Base-by-base conservation (phyloP, 2,329 filamentous ascomycete genomes). In the Phoma sp. region DNA sequence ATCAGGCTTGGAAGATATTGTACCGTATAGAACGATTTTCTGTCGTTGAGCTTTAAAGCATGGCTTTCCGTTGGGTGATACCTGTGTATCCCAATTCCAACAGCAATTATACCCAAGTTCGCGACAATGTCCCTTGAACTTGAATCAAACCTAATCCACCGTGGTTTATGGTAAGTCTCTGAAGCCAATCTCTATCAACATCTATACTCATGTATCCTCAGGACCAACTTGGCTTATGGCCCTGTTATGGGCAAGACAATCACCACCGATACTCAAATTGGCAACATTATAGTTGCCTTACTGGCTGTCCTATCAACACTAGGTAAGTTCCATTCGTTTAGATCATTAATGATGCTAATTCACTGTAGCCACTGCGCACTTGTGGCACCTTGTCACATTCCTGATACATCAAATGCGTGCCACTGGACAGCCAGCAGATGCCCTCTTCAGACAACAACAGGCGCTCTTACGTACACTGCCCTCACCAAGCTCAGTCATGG, bases 311-410 rank as follows among this genome's bases (percentile, higher is more conserved):
- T 57, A 6, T 53, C 53, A 9, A 57, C 53, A 1, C 15, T 61
- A 15, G 59, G 52, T 55, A 29, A n/a, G 20, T 11, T 12, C 10
- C 14, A 12, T 5, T 5, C 1, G 3, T 34, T 2, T 5, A 15
- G 15, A 12, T 7, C 7, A 25, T 7, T 7, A 17, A 9, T 11
- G 15, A 4, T 11, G 10, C 38, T 45, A 1, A 51, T 9, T 17
- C 6, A 7, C 23, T 2, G 9, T 47, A 34, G 60, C 33, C 4
- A 57, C 53, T 9, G 53, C 45, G 2, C 64, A 65, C 28, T 28
- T 66, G 0, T 66, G 60, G 60, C 57, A 65, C 50, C 53, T 66
- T 3, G n/a, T 65, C 10, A 56, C 57, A 0, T 66, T 66, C 25
- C n/a, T 37, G 23, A 43, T 58, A 9, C 59, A 66, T 40, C 57